phyloP scores from a whole-genome alignment of 805 yeast species.

The Candida silvicultrix region DNA sequence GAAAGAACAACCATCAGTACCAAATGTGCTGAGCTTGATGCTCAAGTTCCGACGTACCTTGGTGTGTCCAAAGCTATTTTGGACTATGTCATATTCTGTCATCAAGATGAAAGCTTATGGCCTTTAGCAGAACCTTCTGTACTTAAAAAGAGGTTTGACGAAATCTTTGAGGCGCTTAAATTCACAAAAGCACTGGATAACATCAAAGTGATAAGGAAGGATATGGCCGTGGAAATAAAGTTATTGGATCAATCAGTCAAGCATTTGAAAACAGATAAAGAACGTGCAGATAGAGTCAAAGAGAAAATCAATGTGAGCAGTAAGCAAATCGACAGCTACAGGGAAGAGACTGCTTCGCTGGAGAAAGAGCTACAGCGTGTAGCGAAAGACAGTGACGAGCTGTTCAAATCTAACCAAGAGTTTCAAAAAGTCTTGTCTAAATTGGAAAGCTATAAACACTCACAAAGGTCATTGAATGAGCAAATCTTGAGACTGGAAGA shows the following conservation, averaged over 20 bases:
- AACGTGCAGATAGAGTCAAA: constrained; percentile 57
- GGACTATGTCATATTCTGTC: constrained; percentile 93
- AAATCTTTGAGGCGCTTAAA: constrained; percentile 90
- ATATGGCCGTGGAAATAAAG: constrained; percentile 68
- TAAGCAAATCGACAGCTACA: constrained; percentile 36
- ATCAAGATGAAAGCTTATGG: constrained; percentile 96
- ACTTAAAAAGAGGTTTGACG: constrained; percentile 90
- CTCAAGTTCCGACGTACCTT: constrained; percentile 69
- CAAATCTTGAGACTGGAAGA: constrained; percentile 46
- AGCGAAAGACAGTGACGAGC: constrained; percentile 50
- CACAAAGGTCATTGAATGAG: constrained; percentile 36
- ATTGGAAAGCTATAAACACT: constrained; percentile 49
- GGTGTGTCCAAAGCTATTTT: constrained; percentile 87
- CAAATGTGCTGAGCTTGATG: constrained; percentile 78
- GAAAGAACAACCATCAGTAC: constrained; percentile 72
- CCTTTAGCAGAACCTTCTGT: constrained; percentile 88
- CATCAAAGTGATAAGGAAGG: constrained; percentile 70
- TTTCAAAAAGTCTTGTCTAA: constrained; percentile 68
- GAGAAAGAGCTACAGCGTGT: constrained; percentile 43
- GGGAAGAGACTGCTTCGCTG: constrained; percentile 41
- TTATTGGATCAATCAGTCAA: constrained; percentile 72
- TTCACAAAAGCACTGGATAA: constrained; percentile 86
- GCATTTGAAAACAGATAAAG: constrained; percentile 68
- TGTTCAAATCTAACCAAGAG: constrained; percentile 75
- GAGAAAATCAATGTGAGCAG: constrained; percentile 39